phyloP scores from a whole-genome alignment of 805 yeast genomes.

The Candida incommunis region DNA sequence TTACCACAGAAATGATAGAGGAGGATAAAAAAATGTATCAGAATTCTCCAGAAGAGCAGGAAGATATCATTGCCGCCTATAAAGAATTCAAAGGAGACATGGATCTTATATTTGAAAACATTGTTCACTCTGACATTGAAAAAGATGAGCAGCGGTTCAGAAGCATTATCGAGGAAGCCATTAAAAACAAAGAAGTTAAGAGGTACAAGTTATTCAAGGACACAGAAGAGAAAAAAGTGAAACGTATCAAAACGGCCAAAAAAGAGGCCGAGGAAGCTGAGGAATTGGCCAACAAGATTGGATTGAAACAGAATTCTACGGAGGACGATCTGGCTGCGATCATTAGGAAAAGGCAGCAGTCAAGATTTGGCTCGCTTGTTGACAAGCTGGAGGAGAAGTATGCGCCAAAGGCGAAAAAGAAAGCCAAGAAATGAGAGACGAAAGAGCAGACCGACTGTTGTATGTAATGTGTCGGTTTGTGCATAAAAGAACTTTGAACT shows the following conservation, averaged over 20 bases:
- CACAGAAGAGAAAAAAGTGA: slow-evolving; percentile 32
- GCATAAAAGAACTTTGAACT: no score
- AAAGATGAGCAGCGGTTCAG: slow-evolving; percentile 51
- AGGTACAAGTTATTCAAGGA: slow-evolving; percentile 31
- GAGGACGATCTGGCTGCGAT: slow-evolving; percentile 24
- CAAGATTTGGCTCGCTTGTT: slow-evolving; percentile 16
- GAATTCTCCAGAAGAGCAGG: slow-evolving; percentile 24
- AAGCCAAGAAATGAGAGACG: no score
- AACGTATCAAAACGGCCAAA: slow-evolving; percentile 25
- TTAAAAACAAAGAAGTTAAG: slow-evolving; percentile 26
- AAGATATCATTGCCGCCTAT: slow-evolving; percentile 51
- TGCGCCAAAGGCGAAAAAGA: neutral
- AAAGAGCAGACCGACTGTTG: no score
- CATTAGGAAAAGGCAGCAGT: slow-evolving; percentile 19
- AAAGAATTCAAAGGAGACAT: slow-evolving; percentile 53
- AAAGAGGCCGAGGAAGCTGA: slow-evolving; percentile 35
- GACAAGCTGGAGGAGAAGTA: slow-evolving; percentile 23
- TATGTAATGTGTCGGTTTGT: no score
- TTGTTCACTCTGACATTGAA: slow-evolving; percentile 61
- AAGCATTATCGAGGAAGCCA: slow-evolving; percentile 33
- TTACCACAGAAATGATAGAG: slow-evolving; percentile 36
- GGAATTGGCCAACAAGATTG: slow-evolving; percentile 41
- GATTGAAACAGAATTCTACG: slow-evolving; percentile 14
- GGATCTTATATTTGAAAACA: slow-evolving; percentile 51
- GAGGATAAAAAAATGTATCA: slow-evolving; percentile 56